phyloP scores from a whole-genome alignment of 192 early-diverging fungal genomes.

The Borealophlyctis nickersoniae region DNA sequence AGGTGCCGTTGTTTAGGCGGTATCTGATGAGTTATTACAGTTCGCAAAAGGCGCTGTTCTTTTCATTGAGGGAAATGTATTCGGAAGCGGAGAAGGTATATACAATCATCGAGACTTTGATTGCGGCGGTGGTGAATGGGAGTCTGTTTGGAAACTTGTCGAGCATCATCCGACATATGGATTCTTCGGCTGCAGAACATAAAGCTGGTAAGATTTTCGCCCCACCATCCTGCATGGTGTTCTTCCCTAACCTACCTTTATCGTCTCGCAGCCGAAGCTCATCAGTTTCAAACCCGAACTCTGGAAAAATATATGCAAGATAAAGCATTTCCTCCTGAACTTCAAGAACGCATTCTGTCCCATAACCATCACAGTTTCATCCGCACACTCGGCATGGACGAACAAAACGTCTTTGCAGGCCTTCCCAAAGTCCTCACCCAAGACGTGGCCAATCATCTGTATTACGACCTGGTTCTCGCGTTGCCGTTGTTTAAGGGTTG shows the following conservation, averaged over 20 bases:
- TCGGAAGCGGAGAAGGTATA: constrained; percentile 15
- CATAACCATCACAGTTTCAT: constrained; percentile 15
- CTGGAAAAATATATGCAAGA: constrained; percentile 12
- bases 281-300: neutral
- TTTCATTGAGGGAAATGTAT: constrained; percentile 10
- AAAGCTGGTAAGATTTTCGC: constrained; percentile 13
- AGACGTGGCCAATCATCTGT: constrained; percentile 21
- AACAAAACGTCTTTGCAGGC: constrained; percentile 19
- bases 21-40: constrained; percentile 13
- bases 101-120: constrained; percentile 8
- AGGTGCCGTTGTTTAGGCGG: constrained; percentile 1
- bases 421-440: constrained; percentile 14
- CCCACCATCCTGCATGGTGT: neutral
- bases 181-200: neutral
- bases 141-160: constrained; percentile 22
- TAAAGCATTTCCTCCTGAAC: constrained; percentile 9
- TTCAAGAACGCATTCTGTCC: constrained; percentile 19
- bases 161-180: constrained; percentile 15
- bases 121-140: constrained; percentile 15
- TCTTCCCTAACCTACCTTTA: neutral
- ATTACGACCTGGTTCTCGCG: constrained; percentile 21
- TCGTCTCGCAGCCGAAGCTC: neutral
- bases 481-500: constrained; percentile 23
- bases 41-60: neutral
- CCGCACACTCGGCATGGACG: constrained; percentile 24